These are phyloP conservation scores for Pterocarpus santalinus DNA, from an alignment of 306 rosid genomes.

Conservation along the genomic window DNA sequence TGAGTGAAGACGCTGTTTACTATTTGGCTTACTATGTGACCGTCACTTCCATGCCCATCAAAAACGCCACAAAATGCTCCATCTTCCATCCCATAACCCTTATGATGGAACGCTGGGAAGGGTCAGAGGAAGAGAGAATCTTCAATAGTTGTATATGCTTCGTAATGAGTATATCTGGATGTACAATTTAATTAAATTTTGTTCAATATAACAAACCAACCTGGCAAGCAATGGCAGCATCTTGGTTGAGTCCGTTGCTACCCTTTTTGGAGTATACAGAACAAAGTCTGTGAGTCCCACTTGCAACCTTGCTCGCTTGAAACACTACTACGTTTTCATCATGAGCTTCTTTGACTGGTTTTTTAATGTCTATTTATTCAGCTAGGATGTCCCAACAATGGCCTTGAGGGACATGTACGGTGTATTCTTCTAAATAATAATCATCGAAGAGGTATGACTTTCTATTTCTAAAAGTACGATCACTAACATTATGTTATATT, in stretches of 20 bases:
- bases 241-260: constrained; percentile 74
- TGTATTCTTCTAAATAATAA: not conserved
- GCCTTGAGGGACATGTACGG: constrained; percentile 35
- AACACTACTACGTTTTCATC: constrained; percentile 45
- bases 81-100: constrained; percentile 59
- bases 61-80: constrained; percentile 62
- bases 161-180: not conserved
- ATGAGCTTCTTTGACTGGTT: constrained; percentile 35
- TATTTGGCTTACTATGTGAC: constrained; percentile 62
- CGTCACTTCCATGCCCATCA: constrained; percentile 79
- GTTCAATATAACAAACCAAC: constrained; percentile 34
- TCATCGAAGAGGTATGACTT: not conserved
- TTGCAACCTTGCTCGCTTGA: constrained; percentile 23
- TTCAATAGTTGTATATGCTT: not conserved
- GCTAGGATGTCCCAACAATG: constrained; percentile 46
- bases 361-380: constrained; percentile 32
- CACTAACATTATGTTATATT: not conserved
- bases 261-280: constrained; percentile 63
- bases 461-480: not conserved
- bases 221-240: constrained; percentile 65
- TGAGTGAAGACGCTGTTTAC: constrained; percentile 53
- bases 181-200: not conserved
- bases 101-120: not conserved
- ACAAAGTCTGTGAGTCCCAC: constrained; percentile 32
- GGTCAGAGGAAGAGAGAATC: not conserved